Evolutionary conservation across 257 asterid species (phyloP).

Genomic region (Gynochthodes officinalis): DNA sequence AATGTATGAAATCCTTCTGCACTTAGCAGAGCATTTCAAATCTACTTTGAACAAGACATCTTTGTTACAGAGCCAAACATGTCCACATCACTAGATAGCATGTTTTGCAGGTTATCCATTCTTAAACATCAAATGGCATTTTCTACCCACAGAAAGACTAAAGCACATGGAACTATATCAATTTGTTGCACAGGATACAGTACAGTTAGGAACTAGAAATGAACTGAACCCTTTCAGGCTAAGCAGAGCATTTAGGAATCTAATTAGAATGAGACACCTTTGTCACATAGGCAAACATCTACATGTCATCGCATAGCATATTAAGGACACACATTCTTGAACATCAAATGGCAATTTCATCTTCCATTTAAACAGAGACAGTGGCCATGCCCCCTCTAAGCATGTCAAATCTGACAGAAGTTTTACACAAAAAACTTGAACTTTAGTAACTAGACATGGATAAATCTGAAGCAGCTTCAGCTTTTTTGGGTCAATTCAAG

Average conservation of each 20-base stretch:
- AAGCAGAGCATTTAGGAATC: not conserved
- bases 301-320: not conserved
- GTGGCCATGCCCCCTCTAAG: too few species aligned
- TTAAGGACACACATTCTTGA: not conserved
- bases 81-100: not conserved
- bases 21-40: not conserved
- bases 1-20: not conserved
- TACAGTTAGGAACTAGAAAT: not conserved
- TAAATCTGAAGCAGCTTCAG: not conserved
- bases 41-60: not conserved
- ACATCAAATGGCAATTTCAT: not conserved
- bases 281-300: not conserved
- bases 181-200: not conserved
- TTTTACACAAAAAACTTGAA: not conserved
- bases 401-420: not conserved
- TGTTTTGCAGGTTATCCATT: not conserved
- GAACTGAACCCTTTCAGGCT: not conserved
- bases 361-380: not conserved
- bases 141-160: not conserved
- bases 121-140: not conserved
- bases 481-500: slow-evolving; percentile 10
- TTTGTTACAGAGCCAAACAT: not conserved
- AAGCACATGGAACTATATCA: not conserved
- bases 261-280: not conserved
- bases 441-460: not conserved